These are phyloP conservation scores for Pterocarpus santalinus DNA, from an alignment of 306 rosid species.

Conservation along the genomic window DNA sequence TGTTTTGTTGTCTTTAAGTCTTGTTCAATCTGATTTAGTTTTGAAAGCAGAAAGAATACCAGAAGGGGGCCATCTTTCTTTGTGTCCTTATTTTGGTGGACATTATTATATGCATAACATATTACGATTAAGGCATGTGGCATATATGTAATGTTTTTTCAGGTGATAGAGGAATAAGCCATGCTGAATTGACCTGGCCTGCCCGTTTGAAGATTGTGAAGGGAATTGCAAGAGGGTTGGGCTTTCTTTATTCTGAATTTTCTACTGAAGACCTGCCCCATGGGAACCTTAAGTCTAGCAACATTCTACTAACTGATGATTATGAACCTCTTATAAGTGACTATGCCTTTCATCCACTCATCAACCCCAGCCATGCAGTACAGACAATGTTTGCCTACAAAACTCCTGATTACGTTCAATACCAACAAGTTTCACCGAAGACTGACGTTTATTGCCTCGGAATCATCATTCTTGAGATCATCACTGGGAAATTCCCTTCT, in stretches of 20 bases:
- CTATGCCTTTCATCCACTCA: slow-evolving; percentile 71
- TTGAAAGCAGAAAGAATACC: too few relatives aligned
- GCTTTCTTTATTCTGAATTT: slow-evolving; percentile 69
- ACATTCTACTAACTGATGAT: slow-evolving; percentile 62
- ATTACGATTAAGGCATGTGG: too few relatives aligned
- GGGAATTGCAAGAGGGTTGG: slow-evolving; percentile 75
- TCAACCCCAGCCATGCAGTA: slow-evolving; percentile 57
- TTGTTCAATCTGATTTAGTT: too few relatives aligned
- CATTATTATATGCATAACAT: too few relatives aligned
- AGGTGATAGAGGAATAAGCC: slow-evolving; percentile 87
- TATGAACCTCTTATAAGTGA: slow-evolving; percentile 78
- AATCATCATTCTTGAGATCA: slow-evolving; percentile 77
- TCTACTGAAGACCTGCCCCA: slow-evolving; percentile 74
- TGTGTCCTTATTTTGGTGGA: too few relatives aligned
- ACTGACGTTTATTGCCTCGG: slow-evolving; percentile 92
- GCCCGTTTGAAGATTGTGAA: slow-evolving; percentile 71
- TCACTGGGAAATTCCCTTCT: slow-evolving; percentile 88
- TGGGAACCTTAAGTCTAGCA: slow-evolving; percentile 96
- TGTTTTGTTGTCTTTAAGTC: too few relatives aligned
- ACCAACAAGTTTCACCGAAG: slow-evolving; percentile 68
- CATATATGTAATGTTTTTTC: not conserved
- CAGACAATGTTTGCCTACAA: slow-evolving; percentile 79
- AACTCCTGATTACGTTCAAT: slow-evolving; percentile 63
- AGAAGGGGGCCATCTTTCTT: too few relatives aligned
- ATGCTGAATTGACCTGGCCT: slow-evolving; percentile 79